phyloP scores from a whole-genome alignment of 1,284 basidiomycete species.

The Cystobasidiaceae sp. region DNA sequence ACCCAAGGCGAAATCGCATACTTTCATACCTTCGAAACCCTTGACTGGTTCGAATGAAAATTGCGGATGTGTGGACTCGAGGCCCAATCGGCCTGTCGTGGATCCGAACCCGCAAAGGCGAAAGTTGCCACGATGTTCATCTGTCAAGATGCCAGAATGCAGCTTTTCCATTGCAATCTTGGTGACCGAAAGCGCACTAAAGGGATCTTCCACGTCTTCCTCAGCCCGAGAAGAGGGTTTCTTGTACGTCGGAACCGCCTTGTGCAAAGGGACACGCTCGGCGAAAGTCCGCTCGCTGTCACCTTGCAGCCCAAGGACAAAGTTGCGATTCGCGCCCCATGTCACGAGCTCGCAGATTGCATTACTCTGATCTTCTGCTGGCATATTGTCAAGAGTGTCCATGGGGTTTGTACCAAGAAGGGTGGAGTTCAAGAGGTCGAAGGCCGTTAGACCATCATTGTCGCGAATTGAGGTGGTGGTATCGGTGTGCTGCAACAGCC shows the following conservation, averaged over 20 bases:
- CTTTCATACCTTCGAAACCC: constrained; percentile 56
- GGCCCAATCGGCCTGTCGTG: constrained; percentile 61
- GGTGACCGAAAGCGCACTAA: constrained; percentile 59
- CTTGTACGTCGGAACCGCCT: constrained; percentile 40
- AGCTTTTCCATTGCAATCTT: constrained; percentile 73
- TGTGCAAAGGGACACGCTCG: constrained; percentile 64
- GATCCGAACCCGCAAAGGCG: constrained; percentile 75
- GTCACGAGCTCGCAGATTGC: constrained; percentile 69
- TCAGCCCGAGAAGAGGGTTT: neutral
- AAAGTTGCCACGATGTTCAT: constrained; percentile 66
- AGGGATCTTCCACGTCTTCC: constrained; percentile 42
- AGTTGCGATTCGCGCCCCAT: constrained; percentile 78
- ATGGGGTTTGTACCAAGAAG: constrained; percentile 54
- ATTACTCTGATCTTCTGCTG: constrained; percentile 45
- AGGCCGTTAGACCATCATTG: constrained; percentile 82
- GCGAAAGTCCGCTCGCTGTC: constrained; percentile 72
- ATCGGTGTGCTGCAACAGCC: constrained; percentile 69
- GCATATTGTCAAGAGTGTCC: constrained; percentile 29
- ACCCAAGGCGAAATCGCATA: constrained; percentile 68
- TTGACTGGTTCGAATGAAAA: constrained; percentile 62
- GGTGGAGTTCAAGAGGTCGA: constrained; percentile 90
- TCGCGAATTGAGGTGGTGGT: constrained; percentile 75
- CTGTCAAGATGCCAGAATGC: constrained; percentile 73
- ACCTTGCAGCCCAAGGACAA: constrained; percentile 69
- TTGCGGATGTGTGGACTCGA: constrained; percentile 61